These are phyloP conservation scores for Solanum dulcamara DNA, from an alignment of 257 asterid species.

Conservation along the genomic window DNA sequence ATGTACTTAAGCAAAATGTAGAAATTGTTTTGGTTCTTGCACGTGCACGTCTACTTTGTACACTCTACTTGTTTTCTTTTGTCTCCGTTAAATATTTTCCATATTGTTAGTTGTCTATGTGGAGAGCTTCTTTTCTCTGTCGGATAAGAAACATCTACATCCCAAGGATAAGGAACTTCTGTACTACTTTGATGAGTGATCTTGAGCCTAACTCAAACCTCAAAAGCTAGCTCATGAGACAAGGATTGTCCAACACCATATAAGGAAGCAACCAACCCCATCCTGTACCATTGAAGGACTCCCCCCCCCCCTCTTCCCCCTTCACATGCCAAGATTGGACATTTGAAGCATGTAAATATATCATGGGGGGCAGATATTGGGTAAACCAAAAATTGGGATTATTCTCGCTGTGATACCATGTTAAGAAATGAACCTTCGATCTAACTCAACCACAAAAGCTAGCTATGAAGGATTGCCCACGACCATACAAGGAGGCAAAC, in stretches of 20 bases:
- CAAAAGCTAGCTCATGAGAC: not conserved
- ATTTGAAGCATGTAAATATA: not conserved
- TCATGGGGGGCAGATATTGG: not conserved
- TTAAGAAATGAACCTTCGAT: not conserved
- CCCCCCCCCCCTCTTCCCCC: too few relatives aligned
- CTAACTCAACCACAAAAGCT: not conserved
- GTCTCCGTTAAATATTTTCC: not conserved
- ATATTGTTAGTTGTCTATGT: not conserved
- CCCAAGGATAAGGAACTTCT: not conserved
- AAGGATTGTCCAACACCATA: not conserved
- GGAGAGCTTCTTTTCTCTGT: not conserved
- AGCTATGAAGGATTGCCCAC: not conserved
- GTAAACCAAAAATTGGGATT: not conserved
- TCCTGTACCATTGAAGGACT: not conserved
- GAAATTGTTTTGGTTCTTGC: not conserved
- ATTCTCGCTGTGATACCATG: not conserved
- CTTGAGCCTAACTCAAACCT: not conserved
- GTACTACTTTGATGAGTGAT: not conserved
- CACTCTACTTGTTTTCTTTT: not conserved
- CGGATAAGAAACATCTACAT: not conserved
- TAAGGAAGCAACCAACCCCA: not conserved
- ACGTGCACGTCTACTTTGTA: not conserved
- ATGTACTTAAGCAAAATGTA: not conserved
- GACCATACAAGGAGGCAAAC: not conserved
- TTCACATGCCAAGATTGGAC: not conserved